Conservation (phyloP, 192 early-diverging fungal genomes). For the Coemansia sp. region DNA sequence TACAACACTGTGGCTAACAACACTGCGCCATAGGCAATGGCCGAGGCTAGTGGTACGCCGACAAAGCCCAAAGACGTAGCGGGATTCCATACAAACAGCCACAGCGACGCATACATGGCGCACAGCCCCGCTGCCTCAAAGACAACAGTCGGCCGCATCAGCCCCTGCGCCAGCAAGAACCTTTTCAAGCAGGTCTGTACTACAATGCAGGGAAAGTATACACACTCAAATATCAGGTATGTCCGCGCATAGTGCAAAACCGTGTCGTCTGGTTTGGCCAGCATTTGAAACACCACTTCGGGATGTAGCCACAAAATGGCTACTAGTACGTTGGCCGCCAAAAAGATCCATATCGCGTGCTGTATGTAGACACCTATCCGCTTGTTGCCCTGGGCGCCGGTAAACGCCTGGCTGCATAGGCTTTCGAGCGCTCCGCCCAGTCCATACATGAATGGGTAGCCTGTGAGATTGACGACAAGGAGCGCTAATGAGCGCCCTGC, state of each 20-base stretch:
- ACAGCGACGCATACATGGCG: conserved; percentile 74
- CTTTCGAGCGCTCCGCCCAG: conserved; percentile 75
- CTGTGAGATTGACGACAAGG: conserved; percentile 75
- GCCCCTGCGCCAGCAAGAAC: conserved; percentile 86
- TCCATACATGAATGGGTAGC: conserved; percentile 72
- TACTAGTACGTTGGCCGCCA: conserved; percentile 31
- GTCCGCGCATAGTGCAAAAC: conserved; percentile 65
- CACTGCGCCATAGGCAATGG: conserved; percentile 61
- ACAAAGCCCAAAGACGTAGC: conserved; percentile 59
- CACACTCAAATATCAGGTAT: conserved; percentile 66
- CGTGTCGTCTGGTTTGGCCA: conserved; percentile 72
- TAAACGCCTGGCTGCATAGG: conserved; percentile 72
- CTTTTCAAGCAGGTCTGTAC: conserved; percentile 81
- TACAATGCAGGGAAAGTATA: conserved; percentile 76
- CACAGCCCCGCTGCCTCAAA: conserved; percentile 71
- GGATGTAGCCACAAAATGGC: conserved; percentile 43
- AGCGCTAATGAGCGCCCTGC: conserved; percentile 68
- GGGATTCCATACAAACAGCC: conserved; percentile 65
- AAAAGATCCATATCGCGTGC: conserved; percentile 76
- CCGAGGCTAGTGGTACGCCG: conserved; percentile 71
- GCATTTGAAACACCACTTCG: conserved; percentile 58
- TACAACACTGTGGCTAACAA: conserved; percentile 61
- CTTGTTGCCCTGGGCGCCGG: conserved; percentile 56
- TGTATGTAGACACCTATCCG: conserved; percentile 73
- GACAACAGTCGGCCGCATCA: conserved; percentile 80